A percentile compares a stretch with the other conserved stretches of the same genome.
These are phyloP conservation scores for Omphalotus olearius DNA, from an alignment of 1,284 basidiomycete species.

Conservation along the genomic window DNA sequence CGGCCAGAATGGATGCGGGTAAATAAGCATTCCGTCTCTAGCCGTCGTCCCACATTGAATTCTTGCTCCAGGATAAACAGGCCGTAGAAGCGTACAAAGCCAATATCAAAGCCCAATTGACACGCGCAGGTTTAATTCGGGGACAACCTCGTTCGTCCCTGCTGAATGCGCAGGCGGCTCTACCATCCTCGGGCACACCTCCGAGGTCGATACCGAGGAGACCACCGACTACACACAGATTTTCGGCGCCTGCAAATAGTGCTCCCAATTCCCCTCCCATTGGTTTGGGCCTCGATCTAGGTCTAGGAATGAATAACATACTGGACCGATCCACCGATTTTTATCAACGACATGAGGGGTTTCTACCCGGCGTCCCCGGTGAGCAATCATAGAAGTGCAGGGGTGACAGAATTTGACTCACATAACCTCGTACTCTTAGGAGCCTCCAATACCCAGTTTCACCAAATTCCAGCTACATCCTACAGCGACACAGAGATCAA, in stretches of 20 bases:
- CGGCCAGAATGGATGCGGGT: constrained; percentile 84
- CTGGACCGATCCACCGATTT: constrained; percentile 14
- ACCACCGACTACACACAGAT: constrained; percentile 6
- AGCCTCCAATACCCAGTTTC: constrained; percentile 24
- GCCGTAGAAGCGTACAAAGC: constrained; percentile 78
- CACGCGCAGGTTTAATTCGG: constrained; percentile 70
- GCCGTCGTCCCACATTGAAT: constrained; percentile 13
- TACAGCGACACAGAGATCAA: constrained; percentile 28
- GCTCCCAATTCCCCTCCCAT: constrained; percentile 8
- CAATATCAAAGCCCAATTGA: constrained; percentile 76
- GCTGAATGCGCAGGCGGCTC: constrained; percentile 29
- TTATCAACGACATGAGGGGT: constrained; percentile 15
- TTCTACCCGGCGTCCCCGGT: constrained; percentile 37
- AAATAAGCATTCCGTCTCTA: constrained; percentile 27
- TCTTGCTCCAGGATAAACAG: constrained; percentile 61
- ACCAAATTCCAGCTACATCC: constrained; percentile 26
- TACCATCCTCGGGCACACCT: constrained; percentile 17
- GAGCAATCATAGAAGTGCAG: constrained; percentile 17
- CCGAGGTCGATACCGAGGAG: constrained; percentile 8
- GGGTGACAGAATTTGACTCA: constrained; percentile 10
- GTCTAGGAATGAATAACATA: constrained; percentile 19
- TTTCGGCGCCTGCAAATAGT: constrained; percentile 11
- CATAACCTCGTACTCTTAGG: constrained; percentile 2
- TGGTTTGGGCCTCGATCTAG: constrained; percentile 15
- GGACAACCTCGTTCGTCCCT: constrained; percentile 66